Evolutionary conservation across 306 rosid species (phyloP).

Genomic region (Castanospermum australe): DNA sequence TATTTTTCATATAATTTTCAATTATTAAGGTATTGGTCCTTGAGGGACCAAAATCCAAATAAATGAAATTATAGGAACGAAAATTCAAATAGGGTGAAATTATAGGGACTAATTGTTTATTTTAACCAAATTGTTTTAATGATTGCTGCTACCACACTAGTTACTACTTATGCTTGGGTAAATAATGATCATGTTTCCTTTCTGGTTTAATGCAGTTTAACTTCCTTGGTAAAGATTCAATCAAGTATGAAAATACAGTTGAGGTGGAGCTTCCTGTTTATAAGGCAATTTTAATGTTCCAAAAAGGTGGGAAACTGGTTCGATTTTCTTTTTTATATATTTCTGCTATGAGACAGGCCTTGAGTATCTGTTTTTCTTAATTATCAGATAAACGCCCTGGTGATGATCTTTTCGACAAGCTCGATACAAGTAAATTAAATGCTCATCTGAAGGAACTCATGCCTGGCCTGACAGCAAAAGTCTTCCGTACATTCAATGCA

Average conservation of each 20-base stretch:
- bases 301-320: constrained; percentile 53
- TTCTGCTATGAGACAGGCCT: background rate
- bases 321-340: background rate
- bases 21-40: too few relatives aligned
- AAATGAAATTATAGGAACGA: too few relatives aligned
- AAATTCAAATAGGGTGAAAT: too few relatives aligned
- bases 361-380: constrained; percentile 5
- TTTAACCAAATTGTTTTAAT: too few relatives aligned
- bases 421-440: constrained; percentile 91
- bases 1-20: too few relatives aligned
- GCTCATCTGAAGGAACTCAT: constrained; percentile 92
- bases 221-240: constrained; percentile 99
- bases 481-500: constrained; percentile 94
- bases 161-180: too few relatives aligned
- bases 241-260: constrained; percentile 86
- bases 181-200: constrained; percentile 22
- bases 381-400: constrained; percentile 68
- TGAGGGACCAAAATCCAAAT: too few relatives aligned
- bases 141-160: background rate
- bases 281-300: constrained; percentile 84
- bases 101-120: too few relatives aligned
- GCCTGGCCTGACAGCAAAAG: constrained; percentile 99
- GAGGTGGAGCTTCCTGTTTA: constrained; percentile 94
- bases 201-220: constrained; percentile 69
- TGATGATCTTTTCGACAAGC: constrained; percentile 82